Conservation (phyloP, 176 grass and related monocot species). For the Ampelocalamus luodianensis region DNA sequence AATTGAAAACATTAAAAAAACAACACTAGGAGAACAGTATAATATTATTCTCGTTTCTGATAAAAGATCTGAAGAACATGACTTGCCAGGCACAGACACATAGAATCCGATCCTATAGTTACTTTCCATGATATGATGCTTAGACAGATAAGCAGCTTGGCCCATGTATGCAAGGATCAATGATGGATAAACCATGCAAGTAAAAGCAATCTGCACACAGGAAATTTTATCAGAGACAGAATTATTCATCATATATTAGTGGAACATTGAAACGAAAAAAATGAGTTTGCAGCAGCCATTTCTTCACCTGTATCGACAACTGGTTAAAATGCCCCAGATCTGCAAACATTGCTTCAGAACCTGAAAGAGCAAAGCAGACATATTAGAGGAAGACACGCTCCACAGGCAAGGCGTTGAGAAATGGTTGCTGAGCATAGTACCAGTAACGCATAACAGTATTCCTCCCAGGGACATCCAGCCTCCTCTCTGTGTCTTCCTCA, state of each 20-base stretch:
- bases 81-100: conserved; percentile 93
- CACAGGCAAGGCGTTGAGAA: not conserved
- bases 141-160: conserved; percentile 94
- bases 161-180: conserved; percentile 98
- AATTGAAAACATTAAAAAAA: conserved; percentile 39
- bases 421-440: conserved; percentile 44
- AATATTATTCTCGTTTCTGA: conserved; percentile 22
- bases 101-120: conserved; percentile 96
- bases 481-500: conserved; percentile 89
- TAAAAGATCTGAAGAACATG: conserved; percentile 34
- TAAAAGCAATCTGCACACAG: conserved; percentile 83
- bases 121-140: conserved; percentile 84
- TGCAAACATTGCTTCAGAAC: conserved; percentile 99
- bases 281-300: not conserved
- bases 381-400: conserved; percentile 15
- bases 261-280: conserved; percentile 3
- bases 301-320: conserved; percentile 86
- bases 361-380: conserved; percentile 50
- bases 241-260: not conserved
- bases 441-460: conserved; percentile 92
- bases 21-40: not conserved
- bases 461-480: conserved; percentile 99
- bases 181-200: conserved; percentile 95
- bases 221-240: conserved; percentile 26
- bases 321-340: conserved; percentile 97